A percentile compares a stretch with the other conserved stretches of the same genome.
phyloP scores from a whole-genome alignment of 306 rosid genomes.

The Dryas alaskensis region DNA sequence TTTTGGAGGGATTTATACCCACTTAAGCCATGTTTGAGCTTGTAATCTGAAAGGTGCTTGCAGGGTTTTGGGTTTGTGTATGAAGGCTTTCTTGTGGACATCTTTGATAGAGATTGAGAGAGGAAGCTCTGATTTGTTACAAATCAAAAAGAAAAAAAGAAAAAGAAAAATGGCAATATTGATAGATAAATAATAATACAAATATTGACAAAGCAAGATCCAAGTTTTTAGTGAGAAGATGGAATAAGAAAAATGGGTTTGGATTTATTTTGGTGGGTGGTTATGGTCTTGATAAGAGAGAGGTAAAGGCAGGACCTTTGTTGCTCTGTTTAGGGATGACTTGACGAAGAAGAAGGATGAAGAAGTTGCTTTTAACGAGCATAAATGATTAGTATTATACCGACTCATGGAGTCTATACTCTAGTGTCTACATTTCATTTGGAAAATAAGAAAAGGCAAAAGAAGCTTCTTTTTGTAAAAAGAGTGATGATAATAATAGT shows the following conservation, averaged over 20 bases:
- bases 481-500: neutral
- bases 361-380: neutral
- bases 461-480: neutral
- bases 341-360: neutral
- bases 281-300: neutral
- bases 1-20: slow-evolving; percentile 73
- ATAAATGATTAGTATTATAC: neutral
- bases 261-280: neutral
- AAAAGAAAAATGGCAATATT: slow-evolving; percentile 7
- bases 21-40: slow-evolving; percentile 62
- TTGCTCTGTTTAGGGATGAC: neutral
- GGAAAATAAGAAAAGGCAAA: neutral
- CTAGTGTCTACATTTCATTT: neutral
- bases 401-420: slow-evolving; percentile 9
- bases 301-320: neutral
- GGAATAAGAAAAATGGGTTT: neutral
- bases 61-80: slow-evolving; percentile 74
- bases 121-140: slow-evolving; percentile 31
- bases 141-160: slow-evolving; percentile 1
- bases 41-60: slow-evolving; percentile 73
- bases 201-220: slow-evolving; percentile 3
- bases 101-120: slow-evolving; percentile 22
- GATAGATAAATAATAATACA: neutral
- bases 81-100: slow-evolving; percentile 57
- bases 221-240: neutral